phyloP scores from a whole-genome alignment of 768 basidiomycete genomes.

The Mycena rebaudengoi region DNA sequence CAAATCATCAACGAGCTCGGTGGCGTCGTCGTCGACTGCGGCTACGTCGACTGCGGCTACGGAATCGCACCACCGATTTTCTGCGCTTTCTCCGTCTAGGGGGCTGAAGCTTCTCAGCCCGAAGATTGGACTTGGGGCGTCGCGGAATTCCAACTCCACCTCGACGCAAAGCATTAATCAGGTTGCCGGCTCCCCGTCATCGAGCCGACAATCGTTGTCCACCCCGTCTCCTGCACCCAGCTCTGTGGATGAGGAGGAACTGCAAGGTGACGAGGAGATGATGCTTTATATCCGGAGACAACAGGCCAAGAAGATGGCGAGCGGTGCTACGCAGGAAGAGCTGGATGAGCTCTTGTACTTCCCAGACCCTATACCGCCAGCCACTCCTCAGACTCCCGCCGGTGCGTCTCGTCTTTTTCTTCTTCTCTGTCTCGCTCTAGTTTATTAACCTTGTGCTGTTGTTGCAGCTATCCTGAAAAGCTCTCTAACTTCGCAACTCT shows the following conservation, averaged over 20 bases:
- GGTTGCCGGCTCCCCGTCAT: slow-evolving; percentile 67
- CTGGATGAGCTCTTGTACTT: slow-evolving; percentile 90
- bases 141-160: slow-evolving; percentile 63
- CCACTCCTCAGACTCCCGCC: slow-evolving; percentile 68
- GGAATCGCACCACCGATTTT: slow-evolving; percentile 70
- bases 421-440: not conserved
- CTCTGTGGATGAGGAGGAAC: slow-evolving; percentile 84
- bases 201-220: slow-evolving; percentile 78
- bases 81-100: slow-evolving; percentile 86
- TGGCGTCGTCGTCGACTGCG: slow-evolving; percentile 72
- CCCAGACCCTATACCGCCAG: slow-evolving; percentile 88
- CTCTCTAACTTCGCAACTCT: slow-evolving; percentile 74
- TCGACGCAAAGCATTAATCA: slow-evolving; percentile 61
- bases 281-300: slow-evolving; percentile 90
- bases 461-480: slow-evolving; percentile 70
- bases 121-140: slow-evolving; percentile 70
- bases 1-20: slow-evolving; percentile 85
- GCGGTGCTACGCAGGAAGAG: slow-evolving; percentile 86
- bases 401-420: slow-evolving; percentile 55
- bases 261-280: slow-evolving; percentile 97
- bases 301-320: slow-evolving; percentile 85
- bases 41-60: too few species aligned
- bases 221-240: slow-evolving; percentile 87
- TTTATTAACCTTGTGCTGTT: slow-evolving; percentile 16
- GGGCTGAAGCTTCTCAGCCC: slow-evolving; percentile 83